Base-by-base conservation (phyloP, 768 basidiomycete genomes). In the Macrolepiota dolichaula region DNA sequence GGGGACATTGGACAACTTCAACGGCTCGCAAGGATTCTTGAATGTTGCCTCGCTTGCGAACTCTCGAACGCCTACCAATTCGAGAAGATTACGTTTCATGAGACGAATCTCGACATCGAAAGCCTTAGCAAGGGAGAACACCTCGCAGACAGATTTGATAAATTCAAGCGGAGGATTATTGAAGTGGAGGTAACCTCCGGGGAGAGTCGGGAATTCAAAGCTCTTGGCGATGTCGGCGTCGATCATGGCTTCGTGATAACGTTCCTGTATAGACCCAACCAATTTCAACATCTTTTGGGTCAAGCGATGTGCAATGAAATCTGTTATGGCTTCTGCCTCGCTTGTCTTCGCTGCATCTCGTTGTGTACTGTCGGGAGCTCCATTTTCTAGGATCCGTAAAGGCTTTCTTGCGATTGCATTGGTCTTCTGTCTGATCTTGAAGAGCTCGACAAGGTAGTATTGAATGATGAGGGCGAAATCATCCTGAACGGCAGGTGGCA, bases 21-120 rank as follows among this genome's bases (percentile, higher is more conserved):
- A 81, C 9, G 92, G 85, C 70, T 94, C 89, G 75, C 95, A 98
- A 0, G 96, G 96, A 70, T 97, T 97, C 56, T 85, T 85, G 80
- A 96, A 99, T 1, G 81, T 72, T 3, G 95, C 95, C 53, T 95
- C 91, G 55, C 77, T 76, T 6, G 94, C 86, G 67, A 96, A 98
- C 72, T 97, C 94, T 52, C 88, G 85, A 38, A 96, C 81, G 11
- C 89, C 87, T 40, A 96, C 83, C 51, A 98, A 77, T 63, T 98
- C 96, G 57, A 99, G 83, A 13, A 96, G 76, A 70, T 89, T 98
- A 38, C 94, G 86, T 73, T 91, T 92, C 65, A 99, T 74, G 13
- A 99, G 76, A 15, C 93, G 92, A 15, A 97, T 84, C 69, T 99
- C 96, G 61, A 93, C 85, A 25, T 84, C 82, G 64, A 88, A 87